Evolutionary conservation across 2,329 filamentous ascomycete genomes (phyloP), one percentile per base, ranked within the genome.

Genomic region (Lachnellula cervina): DNA sequence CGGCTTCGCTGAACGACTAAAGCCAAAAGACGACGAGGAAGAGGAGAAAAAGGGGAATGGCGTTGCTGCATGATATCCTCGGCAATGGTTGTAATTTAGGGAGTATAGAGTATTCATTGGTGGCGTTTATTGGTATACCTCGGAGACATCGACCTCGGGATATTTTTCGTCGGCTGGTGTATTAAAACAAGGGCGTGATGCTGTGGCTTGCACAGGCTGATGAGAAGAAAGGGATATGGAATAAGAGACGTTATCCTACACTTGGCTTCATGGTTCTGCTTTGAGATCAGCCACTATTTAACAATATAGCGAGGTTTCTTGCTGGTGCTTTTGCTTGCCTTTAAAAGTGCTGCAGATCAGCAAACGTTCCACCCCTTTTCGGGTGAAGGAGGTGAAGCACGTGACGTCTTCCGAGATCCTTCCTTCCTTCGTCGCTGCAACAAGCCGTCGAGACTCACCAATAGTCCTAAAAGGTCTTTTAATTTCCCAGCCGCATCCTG

Each of bases 1-100:
- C 19, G 66, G 63, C 21, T 67, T 69, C 51, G 60, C 62, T 21
- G 67, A 68, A 14, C 56, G 61, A 37, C 38, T 63, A n/a, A 63
- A 67, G 19, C 50, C 49, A 34, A 51, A 62, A 17, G 49, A 57
- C 7, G 52, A 54, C 14, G 43, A 55, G 7, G 55, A 60, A 11
- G 59, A 63, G 17, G 58, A 59, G 37, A 55, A 51, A 16, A 63
- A 61, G 49, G 35, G 37, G 13, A 61, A 62, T 51, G 56, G 47
- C n/a, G 48, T 56, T 23, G 48, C 44, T 23, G 49, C 42, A 32
- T 59, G 40, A 50, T 28, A 47, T 16, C 11, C 21, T 44, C 19
- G 11, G 28, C 34, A 28, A 38, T 28, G 42, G 8, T n/a, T 57
- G 55, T 57, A 57, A 48, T 51, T 35, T 57, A 57, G 28, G 32